Percentiles rank a stretch among this genome's conserved stretches.
Evolutionary conservation across 148 eudicot genomes (phyloP).

Genomic region (Chenopodium formosanum): DNA sequence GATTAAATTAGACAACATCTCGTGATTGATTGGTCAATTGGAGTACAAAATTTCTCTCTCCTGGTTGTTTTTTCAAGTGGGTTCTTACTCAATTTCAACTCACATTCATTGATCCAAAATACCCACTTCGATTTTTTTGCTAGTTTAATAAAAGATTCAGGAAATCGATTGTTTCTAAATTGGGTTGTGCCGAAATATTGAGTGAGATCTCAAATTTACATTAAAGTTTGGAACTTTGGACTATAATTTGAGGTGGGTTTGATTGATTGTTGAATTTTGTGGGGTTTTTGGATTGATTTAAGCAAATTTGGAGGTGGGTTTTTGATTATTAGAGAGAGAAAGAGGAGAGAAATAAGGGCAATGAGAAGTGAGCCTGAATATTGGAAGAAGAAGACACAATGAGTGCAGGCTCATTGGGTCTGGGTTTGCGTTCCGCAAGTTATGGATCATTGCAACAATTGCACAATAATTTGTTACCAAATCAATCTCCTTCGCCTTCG

Average conservation of each 20-base stretch:
- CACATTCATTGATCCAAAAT: conserved; percentile 17
- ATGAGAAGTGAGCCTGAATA: conserved; percentile 54
- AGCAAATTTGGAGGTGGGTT: conserved; percentile 6
- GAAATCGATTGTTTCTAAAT: not conserved
- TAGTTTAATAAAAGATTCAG: not conserved
- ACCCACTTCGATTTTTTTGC: conserved; percentile 15
- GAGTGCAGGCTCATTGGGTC: conserved; percentile 94
- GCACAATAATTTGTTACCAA: conserved; percentile 39
- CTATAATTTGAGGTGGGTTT: conserved; percentile 11
- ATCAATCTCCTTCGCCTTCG: conserved; percentile 41
- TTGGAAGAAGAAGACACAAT: conserved; percentile 55
- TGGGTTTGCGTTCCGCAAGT: conserved; percentile 88
- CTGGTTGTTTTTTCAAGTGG: conserved; percentile 10
- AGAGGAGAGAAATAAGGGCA: conserved; percentile 23
- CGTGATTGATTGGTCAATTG: conserved; percentile 25
- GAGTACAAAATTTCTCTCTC: conserved; percentile 6
- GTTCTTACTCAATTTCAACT: conserved; percentile 22
- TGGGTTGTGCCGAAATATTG: not conserved
- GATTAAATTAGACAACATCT: conserved; percentile 1
- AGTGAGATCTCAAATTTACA: conserved; percentile 24
- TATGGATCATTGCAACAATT: conserved; percentile 85
- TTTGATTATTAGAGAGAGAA: not conserved
- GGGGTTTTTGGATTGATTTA: conserved; percentile 9
- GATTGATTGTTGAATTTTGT: not conserved
- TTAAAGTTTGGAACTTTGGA: conserved; percentile 17